Evolutionary conservation across 2,329 filamentous ascomycete species (phyloP), one percentile per base, ranked within the genome.

Genomic region (Clonostachys solani): DNA sequence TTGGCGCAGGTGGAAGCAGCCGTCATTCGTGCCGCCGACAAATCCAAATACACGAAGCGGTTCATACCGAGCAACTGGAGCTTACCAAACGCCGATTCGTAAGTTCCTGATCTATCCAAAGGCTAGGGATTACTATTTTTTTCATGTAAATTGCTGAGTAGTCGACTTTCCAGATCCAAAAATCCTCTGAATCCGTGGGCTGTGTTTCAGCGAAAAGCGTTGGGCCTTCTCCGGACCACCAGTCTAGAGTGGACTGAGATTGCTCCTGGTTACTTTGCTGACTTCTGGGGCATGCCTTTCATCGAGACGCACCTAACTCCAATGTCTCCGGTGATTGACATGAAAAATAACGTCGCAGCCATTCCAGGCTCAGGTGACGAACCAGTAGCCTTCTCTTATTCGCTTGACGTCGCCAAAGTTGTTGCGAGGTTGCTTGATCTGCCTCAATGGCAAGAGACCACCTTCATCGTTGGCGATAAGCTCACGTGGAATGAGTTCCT

Each of bases 301-400:
- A 51, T 67, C 40, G 57, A 61, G 47, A 42, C 23, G 9, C 23
- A 29, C 52, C 52, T 77, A 46, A 47, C 58, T 3, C 66, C 64
- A 3, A 60, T 64, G 45, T 60, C 66, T 1, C 66, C 74, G 12
- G 64, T 69, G 5, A 50, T 78, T 16, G 72, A 78, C 52, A 65
- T 78, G 12, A 47, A 55, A 5, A 63, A 64, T 48, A 67, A 71
- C 13, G 59, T 58, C 4, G 77, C 77, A 1, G 72, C 67, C 12
- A 70, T 79, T 18, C 75, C 77, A 0, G 75, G 73, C 0, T 62
- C 69, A 18, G 78, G 78, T 0, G 61, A 72, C n/a, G 63, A 59
- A 6, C 58, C 58, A 4, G 61, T 74, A 8, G 58, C 64, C 4
- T 72, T 77, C 56, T 79, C 75, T 0, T 72, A 78, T 52, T 74